These are phyloP conservation scores for Exophiala viscosa DNA, from an alignment of 2,329 filamentous ascomycete genomes.

Conservation along the genomic window DNA sequence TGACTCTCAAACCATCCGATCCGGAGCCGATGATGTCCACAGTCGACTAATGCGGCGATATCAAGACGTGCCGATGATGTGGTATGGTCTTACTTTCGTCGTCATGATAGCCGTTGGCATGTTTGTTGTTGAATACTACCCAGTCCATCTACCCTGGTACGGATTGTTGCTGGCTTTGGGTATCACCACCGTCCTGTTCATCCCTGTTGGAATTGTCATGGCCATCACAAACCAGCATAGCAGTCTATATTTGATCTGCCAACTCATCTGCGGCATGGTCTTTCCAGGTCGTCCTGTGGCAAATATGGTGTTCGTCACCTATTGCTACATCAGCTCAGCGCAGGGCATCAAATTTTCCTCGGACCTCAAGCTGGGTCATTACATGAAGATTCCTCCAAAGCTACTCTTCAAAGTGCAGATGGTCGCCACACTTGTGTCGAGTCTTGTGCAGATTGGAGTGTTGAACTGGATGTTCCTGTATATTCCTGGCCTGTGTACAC, in stretches of 20 bases:
- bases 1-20: constrained; percentile 15
- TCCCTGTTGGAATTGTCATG: constrained; percentile 90
- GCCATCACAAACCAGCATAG: constrained; percentile 87
- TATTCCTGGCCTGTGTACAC: constrained; percentile 72
- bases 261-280: constrained; percentile 74
- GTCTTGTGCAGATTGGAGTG: constrained; percentile 75
- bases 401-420: constrained; percentile 60
- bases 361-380: constrained; percentile 71
- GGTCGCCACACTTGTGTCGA: constrained; percentile 63
- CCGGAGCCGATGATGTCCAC: constrained; percentile 72
- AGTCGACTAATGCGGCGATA: constrained; percentile 80
- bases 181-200: constrained; percentile 77
- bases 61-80: constrained; percentile 72
- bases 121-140: constrained; percentile 80
- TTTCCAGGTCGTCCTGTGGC: constrained; percentile 83
- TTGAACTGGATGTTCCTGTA: constrained; percentile 87
- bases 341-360: constrained; percentile 87
- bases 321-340: constrained; percentile 82
- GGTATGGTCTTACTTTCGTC: constrained; percentile 74
- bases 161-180: constrained; percentile 73
- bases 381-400: constrained; percentile 60
- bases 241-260: constrained; percentile 81
- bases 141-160: constrained; percentile 81
- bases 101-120: constrained; percentile 75
- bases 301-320: constrained; percentile 92